phyloP scores from a whole-genome alignment of 148 eudicot genomes.

The Rhododendron williamsianum region DNA sequence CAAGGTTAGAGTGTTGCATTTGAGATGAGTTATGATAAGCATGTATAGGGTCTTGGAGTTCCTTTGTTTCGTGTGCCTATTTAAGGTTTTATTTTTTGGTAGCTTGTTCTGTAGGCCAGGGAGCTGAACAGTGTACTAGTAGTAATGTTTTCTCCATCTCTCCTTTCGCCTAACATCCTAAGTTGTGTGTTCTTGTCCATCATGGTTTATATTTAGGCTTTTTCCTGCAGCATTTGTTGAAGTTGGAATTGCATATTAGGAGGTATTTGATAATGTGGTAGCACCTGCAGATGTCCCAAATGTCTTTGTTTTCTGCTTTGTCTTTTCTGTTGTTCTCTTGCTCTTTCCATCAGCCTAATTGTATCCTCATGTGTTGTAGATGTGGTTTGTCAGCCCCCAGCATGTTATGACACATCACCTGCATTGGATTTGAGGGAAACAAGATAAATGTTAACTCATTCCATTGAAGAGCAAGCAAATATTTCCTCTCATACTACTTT shows the following conservation, averaged over 20 bases:
- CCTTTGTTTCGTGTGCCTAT: neutral
- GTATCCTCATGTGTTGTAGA: neutral
- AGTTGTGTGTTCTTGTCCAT: neutral
- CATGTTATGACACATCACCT: neutral
- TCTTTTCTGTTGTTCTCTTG: neutral
- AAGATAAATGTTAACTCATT: neutral
- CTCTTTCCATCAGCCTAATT: neutral
- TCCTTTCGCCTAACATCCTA: neutral
- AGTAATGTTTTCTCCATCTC: neutral
- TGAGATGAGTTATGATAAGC: neutral
- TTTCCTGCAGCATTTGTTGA: neutral
- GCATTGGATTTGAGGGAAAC: neutral
- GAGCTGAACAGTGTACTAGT: neutral
- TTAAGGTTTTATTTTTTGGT: neutral
- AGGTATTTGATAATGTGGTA: neutral
- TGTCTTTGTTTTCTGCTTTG: neutral
- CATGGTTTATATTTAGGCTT: neutral
- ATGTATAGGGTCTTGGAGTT: neutral
- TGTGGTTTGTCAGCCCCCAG: neutral
- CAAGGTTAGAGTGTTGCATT: neutral
- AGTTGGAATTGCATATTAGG: neutral
- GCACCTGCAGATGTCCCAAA: neutral
- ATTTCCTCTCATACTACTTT: neutral
- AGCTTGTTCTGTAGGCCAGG: neutral
- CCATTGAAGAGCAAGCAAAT: neutral